These are phyloP conservation scores for Aphanomyces stellatus DNA, from an alignment of 352 stramenopile genomes.

Conservation along the genomic window DNA sequence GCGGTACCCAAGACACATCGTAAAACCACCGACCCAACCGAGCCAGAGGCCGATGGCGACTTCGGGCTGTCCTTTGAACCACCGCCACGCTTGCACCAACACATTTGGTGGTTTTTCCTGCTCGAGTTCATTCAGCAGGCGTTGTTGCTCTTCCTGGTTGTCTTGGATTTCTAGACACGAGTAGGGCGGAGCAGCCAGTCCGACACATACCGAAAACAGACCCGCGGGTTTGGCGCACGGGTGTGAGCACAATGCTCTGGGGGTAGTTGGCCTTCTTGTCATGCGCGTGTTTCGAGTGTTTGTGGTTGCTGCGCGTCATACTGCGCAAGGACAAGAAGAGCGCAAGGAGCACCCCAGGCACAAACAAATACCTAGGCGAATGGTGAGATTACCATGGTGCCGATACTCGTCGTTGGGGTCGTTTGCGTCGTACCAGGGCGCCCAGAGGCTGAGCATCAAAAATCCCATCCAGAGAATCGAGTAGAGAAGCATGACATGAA, in stretches of 20 bases:
- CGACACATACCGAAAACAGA: constrained; percentile 1
- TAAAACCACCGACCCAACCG: constrained; percentile 62
- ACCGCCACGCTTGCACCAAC: background rate
- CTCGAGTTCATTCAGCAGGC: constrained; percentile 8
- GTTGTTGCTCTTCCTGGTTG: background rate
- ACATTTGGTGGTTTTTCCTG: background rate
- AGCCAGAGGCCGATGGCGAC: constrained; percentile 73
- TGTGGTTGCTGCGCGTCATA: background rate
- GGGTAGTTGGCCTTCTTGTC: background rate
- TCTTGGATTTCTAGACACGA: constrained; percentile 1
- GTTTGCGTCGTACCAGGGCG: constrained; percentile 63
- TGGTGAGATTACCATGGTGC: no score
- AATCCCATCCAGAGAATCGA: constrained; percentile 36
- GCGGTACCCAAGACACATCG: constrained; percentile 25
- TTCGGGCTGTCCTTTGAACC: constrained; percentile 42
- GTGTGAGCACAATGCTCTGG: background rate
- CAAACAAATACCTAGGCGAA: background rate
- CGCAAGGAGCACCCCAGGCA: constrained; percentile 49
- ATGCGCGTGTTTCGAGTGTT: background rate
- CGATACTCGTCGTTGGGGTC: no score
- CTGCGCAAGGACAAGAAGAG: constrained; percentile 36
- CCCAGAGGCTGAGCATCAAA: constrained; percentile 47
- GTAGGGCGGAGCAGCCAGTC: background rate
- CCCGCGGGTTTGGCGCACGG: background rate
- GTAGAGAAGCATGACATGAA: constrained; percentile 45